Percentiles rank a stretch among this genome's conserved stretches.
Evolutionary conservation across 2,329 filamentous ascomycete genomes (phyloP).

Genomic region (Periconia sp.): DNA sequence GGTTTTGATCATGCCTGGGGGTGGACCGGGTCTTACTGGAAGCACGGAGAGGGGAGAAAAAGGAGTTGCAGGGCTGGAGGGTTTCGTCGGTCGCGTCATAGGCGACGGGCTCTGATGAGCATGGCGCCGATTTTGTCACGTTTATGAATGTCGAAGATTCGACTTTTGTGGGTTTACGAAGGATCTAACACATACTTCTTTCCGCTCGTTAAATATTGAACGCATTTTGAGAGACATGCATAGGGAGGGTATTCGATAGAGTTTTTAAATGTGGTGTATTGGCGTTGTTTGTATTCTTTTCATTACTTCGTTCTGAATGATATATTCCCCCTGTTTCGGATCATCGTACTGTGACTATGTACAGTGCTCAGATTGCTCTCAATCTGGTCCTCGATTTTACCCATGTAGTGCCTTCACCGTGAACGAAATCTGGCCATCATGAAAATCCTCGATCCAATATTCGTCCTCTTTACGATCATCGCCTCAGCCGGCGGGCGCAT

Average conservation of each 20-base stretch:
- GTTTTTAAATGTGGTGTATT: neutral
- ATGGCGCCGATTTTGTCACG: neutral
- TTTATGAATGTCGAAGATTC: neutral
- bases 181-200: neutral
- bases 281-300: neutral
- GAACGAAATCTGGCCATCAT: too few species aligned
- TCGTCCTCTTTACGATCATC: neutral
- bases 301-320: neutral
- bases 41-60: slow-evolving; percentile 55
- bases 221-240: too few species aligned
- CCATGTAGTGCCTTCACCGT: neutral
- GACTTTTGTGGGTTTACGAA: neutral
- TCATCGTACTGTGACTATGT: neutral
- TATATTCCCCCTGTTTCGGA: neutral
- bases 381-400: neutral
- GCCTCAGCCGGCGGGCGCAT: slow-evolving; percentile 55
- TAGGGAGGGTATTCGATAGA: neutral
- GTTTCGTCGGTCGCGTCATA: slow-evolving; percentile 67
- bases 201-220: too few species aligned
- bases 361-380: neutral
- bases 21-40: slow-evolving; percentile 61
- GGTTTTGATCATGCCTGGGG: slow-evolving; percentile 72
- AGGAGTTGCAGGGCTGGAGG: slow-evolving; percentile 64
- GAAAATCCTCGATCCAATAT: too few species aligned
- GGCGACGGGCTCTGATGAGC: neutral